These are phyloP conservation scores for Aureobasidium zeae DNA, from an alignment of 2,329 filamentous ascomycete genomes.

Conservation along the genomic window DNA sequence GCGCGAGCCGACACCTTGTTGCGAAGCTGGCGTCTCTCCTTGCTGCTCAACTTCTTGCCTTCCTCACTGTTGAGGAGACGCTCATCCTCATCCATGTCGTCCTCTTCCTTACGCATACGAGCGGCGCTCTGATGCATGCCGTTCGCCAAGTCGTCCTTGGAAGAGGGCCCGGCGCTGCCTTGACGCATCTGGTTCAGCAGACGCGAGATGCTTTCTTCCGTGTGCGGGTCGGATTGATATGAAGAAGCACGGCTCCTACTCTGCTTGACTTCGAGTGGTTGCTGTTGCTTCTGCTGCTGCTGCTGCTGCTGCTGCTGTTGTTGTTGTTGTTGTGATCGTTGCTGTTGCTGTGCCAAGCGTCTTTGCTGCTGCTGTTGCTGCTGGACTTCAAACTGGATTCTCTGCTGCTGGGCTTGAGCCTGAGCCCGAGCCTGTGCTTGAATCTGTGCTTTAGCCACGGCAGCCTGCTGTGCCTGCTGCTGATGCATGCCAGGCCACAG, in stretches of 20 bases:
- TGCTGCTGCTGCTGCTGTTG: slow-evolving; percentile 29
- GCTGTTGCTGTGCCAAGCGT: slow-evolving; percentile 26
- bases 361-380: slow-evolving; percentile 27
- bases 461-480: slow-evolving; percentile 59
- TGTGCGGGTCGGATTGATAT: slow-evolving; percentile 38
- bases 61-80: slow-evolving; percentile 88
- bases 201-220: slow-evolving; percentile 86
- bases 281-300: slow-evolving; percentile 24
- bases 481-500: slow-evolving; percentile 93
- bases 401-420: slow-evolving; percentile 38
- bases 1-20: slow-evolving; percentile 98
- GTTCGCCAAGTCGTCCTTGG: slow-evolving; percentile 38
- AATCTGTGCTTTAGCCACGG: slow-evolving; percentile 49
- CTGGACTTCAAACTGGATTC: slow-evolving; percentile 36
- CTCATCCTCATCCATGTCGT: slow-evolving; percentile 98
- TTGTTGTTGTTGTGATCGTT: slow-evolving; percentile 25
- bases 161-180: slow-evolving; percentile 49
- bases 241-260: slow-evolving; percentile 28
- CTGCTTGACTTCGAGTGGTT: slow-evolving; percentile 36
- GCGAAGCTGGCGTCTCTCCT: slow-evolving; percentile 89
- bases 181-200: slow-evolving; percentile 87
- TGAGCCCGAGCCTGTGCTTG: slow-evolving; percentile 29
- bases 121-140: slow-evolving; percentile 55
- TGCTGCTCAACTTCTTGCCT: slow-evolving; percentile 98
- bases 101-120: slow-evolving; percentile 81